Evolutionary conservation across 2,329 filamentous ascomycete species (phyloP).

Genomic region (Ilyonectria sp.): DNA sequence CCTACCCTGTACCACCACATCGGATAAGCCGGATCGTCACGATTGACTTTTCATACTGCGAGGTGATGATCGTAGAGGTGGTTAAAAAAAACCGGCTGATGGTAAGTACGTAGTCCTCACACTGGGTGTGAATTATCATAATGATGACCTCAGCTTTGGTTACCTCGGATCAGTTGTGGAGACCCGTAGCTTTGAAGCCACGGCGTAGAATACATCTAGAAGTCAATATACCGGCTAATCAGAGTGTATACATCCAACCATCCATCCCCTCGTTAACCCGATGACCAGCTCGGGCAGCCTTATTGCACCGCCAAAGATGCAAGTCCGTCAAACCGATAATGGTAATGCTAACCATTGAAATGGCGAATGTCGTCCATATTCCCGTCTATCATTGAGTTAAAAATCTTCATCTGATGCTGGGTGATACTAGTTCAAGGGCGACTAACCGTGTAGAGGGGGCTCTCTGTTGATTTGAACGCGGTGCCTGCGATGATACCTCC

Average conservation of each 20-base stretch:
- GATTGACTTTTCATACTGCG: too few species aligned
- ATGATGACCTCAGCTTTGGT: too few species aligned
- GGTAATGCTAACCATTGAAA: slow-evolving; percentile 15
- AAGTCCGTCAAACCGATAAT: slow-evolving; percentile 11
- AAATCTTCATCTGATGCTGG: not conserved
- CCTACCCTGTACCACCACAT: too few species aligned
- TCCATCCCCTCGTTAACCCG: slow-evolving; percentile 18
- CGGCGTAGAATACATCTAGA: not conserved
- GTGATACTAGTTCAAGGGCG: not conserved
- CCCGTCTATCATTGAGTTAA: slow-evolving; percentile 13
- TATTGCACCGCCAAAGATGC: slow-evolving; percentile 16
- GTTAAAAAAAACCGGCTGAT: too few species aligned
- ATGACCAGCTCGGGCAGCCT: slow-evolving; percentile 1
- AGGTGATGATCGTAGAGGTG: too few species aligned
- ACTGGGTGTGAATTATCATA: too few species aligned
- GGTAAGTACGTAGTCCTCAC: too few species aligned
- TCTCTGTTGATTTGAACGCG: slow-evolving; percentile 18
- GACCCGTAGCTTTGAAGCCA: too few species aligned
- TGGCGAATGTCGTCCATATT: slow-evolving; percentile 26
- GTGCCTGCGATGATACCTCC: slow-evolving; percentile 26
- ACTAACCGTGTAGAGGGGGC: slow-evolving; percentile 23
- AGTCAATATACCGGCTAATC: not conserved
- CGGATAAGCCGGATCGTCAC: too few species aligned
- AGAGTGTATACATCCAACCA: slow-evolving; percentile 22
- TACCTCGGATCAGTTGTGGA: too few species aligned